Evolutionary conservation across 2,329 filamentous ascomycete genomes (phyloP).

Genomic region (Ciborinia camelliae): DNA sequence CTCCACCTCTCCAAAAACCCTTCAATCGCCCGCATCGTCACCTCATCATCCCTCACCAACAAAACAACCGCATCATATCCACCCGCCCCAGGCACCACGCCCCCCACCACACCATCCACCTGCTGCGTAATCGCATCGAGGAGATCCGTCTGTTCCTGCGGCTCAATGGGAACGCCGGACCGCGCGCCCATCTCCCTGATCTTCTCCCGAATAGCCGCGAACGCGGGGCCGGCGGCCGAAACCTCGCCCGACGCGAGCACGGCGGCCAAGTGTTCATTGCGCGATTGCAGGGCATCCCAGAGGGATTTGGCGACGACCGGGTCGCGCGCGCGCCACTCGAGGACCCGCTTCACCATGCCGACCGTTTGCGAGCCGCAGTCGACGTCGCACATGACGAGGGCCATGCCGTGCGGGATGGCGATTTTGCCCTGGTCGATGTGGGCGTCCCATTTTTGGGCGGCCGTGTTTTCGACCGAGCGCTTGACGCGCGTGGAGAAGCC

Average conservation of each 20-base stretch:
- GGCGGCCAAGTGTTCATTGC: conserved; percentile 67
- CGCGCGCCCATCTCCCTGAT: conserved; percentile 73
- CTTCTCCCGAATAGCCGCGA: conserved; percentile 53
- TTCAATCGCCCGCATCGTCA: conserved; percentile 58
- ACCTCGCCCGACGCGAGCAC: conserved; percentile 54
- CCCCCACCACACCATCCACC: conserved; percentile 45
- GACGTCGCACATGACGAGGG: conserved; percentile 91
- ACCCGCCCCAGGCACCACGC: conserved; percentile 69
- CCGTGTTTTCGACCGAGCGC: conserved; percentile 60
- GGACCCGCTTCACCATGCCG: conserved; percentile 89
- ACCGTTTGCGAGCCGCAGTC: conserved; percentile 92
- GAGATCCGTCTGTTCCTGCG: conserved; percentile 76
- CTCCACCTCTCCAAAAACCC: conserved; percentile 65
- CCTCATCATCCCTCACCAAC: conserved; percentile 69
- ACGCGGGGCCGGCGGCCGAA: conserved; percentile 45
- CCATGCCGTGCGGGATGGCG: conserved; percentile 67
- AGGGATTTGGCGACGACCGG: conserved; percentile 61
- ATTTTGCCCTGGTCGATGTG: conserved; percentile 69
- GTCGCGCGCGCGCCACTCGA: conserved; percentile 72
- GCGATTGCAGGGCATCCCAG: conserved; percentile 71
- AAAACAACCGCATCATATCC: conserved; percentile 88
- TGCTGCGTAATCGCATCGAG: conserved; percentile 67
- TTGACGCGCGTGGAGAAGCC: conserved; percentile 66
- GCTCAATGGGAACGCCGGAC: conserved; percentile 85
- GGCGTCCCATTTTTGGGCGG: conserved; percentile 66